These are phyloP conservation scores for Stropharia rugosoannulata DNA, from an alignment of 768 basidiomycete species.

Conservation along the genomic window DNA sequence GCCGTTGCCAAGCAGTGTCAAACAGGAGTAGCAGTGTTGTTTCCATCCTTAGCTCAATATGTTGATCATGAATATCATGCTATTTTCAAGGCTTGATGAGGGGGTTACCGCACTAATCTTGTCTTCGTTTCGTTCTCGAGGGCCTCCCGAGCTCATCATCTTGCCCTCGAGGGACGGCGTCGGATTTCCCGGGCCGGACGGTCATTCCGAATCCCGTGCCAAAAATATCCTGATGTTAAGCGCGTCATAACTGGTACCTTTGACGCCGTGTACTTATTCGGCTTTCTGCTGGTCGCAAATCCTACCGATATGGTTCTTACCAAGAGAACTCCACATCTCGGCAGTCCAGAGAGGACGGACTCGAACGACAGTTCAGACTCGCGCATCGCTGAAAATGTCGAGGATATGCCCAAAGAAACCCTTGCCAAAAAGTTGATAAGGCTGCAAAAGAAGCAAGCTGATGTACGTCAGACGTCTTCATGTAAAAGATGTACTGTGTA, in stretches of 20 bases:
- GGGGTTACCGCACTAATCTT: too few relatives aligned
- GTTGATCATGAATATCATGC: neutral
- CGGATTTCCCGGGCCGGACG: neutral
- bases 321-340: constrained; percentile 4
- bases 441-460: constrained; percentile 16
- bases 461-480: constrained; percentile 3
- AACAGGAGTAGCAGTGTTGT: constrained; percentile 7
- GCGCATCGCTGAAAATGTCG: neutral
- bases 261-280: neutral
- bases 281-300: neutral
- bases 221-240: neutral
- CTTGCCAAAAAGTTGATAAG: constrained; percentile 14
- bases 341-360: neutral
- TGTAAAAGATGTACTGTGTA: neutral
- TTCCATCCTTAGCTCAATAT: neutral
- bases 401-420: constrained; percentile 16
- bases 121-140: too few relatives aligned
- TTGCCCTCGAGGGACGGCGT: neutral
- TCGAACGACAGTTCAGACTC: neutral
- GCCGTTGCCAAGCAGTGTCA: constrained; percentile 17
- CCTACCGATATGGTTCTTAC: constrained; percentile 12
- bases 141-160: neutral
- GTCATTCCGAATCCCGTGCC: neutral
- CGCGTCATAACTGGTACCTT: neutral
- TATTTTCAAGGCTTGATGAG: too few relatives aligned